Base-by-base conservation (phyloP, 176 grass and related monocot species). In the Bonia amplexicaulis region DNA sequence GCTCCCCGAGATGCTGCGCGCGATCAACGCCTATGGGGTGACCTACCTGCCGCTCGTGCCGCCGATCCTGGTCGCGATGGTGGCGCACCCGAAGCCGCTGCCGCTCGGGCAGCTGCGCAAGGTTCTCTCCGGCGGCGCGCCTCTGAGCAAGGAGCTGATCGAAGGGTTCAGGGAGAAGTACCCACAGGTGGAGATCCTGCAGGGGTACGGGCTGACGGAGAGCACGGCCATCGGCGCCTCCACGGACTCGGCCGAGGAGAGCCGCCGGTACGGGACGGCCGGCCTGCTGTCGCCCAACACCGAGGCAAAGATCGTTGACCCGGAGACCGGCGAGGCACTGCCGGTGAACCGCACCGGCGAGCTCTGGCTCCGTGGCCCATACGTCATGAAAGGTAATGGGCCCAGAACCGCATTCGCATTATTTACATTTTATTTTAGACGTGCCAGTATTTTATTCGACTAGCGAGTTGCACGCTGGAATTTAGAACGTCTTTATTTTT, bases 1-100 rank as follows among this genome's bases (percentile, higher is more conserved):
- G 81, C 77, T 97, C 0, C 85, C 86, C 20, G 95, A 97, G 85
- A 91, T 97, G 92, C 82, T 97, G 33, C 90, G 90, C 19, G 63
- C 87, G 17, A 97, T 97, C 90, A 76, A 39, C 42, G 80, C 81
- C 20, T 93, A 92, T 65, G 83, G 76, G 16, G 95, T 94, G 19
- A 95, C 95, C 13, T 95, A 97, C 91, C 95, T 97, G 22, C 95
- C 93, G 8, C 92, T 97, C 2, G 95, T 97, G 73, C 95, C 95
- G 39, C 92, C 95, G 7, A 97, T 97, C 83, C 83, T 97, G 15
- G 92, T 97, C 48, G 95, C 91, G 11, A 97, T 97, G 92, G 61
- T 92, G 31, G 93, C 91, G 58, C 74, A 91, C 27, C 84, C 81
- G 0, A 88, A 81, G 51, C 68, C 73, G 13, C 87, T 97, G 13